Evolutionary conservation across 2,329 filamentous ascomycete genomes (phyloP).

Genomic region (Eurotiales sp.): DNA sequence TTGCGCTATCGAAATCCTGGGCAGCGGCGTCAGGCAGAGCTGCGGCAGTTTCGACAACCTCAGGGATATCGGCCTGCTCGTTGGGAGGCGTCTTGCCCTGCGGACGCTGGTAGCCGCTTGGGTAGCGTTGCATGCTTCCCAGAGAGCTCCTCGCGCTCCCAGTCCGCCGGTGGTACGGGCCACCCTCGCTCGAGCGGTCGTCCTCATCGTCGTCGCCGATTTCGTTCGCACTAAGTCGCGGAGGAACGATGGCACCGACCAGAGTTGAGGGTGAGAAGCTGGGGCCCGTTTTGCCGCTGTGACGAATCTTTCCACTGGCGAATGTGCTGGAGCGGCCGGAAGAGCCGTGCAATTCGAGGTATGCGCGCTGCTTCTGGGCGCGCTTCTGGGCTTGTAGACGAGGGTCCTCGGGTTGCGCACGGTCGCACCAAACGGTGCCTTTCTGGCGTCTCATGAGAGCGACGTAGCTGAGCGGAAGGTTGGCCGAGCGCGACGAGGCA

Average conservation of each 20-base stretch:
- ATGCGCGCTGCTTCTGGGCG: conserved; percentile 81
- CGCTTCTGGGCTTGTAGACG: conserved; percentile 76
- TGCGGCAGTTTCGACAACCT: conserved; percentile 37
- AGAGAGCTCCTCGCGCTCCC: conserved; percentile 59
- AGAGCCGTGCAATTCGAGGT: conserved; percentile 73
- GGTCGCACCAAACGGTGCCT: conserved; percentile 97
- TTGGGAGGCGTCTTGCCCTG: conserved; percentile 50
- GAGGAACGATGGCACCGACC: conserved; percentile 75
- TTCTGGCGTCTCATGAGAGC: conserved; percentile 96
- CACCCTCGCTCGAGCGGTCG: conserved; percentile 33
- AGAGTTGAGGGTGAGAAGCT: conserved; percentile 75
- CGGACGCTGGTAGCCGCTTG: conserved; percentile 42
- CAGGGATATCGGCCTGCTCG: conserved; percentile 38
- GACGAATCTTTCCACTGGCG: conserved; percentile 74
- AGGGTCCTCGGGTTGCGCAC: conserved; percentile 87
- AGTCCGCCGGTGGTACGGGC: conserved; percentile 43
- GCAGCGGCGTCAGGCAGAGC: conserved; percentile 21
- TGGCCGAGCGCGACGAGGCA: conserved; percentile 72
- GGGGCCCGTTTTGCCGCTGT: conserved; percentile 72
- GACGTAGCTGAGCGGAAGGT: conserved; percentile 73
- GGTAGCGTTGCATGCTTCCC: conserved; percentile 43
- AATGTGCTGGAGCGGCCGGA: conserved; percentile 60
- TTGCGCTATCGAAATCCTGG: conserved; percentile 24
- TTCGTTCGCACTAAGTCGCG: conserved; percentile 91
- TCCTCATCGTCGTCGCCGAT: conserved; percentile 83